phyloP scores from a whole-genome alignment of 2,329 filamentous ascomycete genomes.

The Amphichorda felina region DNA sequence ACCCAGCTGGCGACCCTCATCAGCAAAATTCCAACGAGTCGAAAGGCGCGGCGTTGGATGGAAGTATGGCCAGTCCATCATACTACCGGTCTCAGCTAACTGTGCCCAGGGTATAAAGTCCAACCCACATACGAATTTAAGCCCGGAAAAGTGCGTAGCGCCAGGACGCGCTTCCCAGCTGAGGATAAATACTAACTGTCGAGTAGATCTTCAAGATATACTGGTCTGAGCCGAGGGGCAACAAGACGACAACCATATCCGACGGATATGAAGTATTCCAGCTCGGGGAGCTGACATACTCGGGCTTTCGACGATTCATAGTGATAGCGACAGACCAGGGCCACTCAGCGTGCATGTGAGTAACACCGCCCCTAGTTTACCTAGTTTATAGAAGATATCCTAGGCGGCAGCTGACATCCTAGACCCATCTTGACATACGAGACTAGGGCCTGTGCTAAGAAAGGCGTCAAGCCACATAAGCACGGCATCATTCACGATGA shows the following conservation, averaged over 20 bases:
- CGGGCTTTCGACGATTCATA: constrained; percentile 42
- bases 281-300: constrained; percentile 20
- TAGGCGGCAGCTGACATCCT: background rate
- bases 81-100: too few relatives aligned
- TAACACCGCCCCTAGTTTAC: constrained; percentile 1
- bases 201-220: constrained; percentile 40
- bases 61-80: too few relatives aligned
- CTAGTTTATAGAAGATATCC: background rate
- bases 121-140: constrained; percentile 24
- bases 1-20: too few relatives aligned
- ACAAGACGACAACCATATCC: constrained; percentile 15
- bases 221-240: constrained; percentile 40
- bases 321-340: constrained; percentile 38
- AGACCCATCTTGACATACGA: constrained; percentile 44
- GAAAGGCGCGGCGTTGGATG: too few relatives aligned
- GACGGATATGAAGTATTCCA: constrained; percentile 19
- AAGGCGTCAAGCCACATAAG: constrained; percentile 36
- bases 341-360: constrained; percentile 45
- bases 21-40: too few relatives aligned
- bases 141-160: constrained; percentile 27
- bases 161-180: background rate
- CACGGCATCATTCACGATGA: constrained; percentile 39
- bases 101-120: constrained; percentile 23
- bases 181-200: background rate
- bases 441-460: constrained; percentile 38